Evolutionary conservation across 2,329 filamentous ascomycete genomes (phyloP), one percentile per base, ranked within the genome.

Genomic region (Penicillium sp.): DNA sequence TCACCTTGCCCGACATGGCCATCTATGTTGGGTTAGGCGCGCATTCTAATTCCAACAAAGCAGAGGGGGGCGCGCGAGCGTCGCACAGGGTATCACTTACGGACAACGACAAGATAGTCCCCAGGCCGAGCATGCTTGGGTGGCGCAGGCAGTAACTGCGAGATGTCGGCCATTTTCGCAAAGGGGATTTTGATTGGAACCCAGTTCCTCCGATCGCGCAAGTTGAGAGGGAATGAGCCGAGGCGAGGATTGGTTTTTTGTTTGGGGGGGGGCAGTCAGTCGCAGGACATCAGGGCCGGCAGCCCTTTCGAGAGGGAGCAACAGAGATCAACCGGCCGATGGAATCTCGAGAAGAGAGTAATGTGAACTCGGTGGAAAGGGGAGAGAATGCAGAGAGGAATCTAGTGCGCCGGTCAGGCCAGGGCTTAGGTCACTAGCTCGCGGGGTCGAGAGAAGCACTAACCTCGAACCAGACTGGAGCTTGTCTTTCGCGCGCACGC

Each of bases 1-100:
- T 87, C 85, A 66, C 89, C 94, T 53, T 93, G 83, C 42, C 91
- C 90, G 54, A 83, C 75, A 65, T 98, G 97, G 69, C 96, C 89
- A 70, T 98, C 88, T 94, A 52, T n/a, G 30, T 35, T 41, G 31
- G 33, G 36, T 41, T 42, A 44, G 31, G 33, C 39, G 38, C 48
- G 45, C 41, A 28, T 36, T 38, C 19, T n/a, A 19, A 13, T n/a
- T n/a, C 11, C 5, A 9, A 27, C 25, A 13, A 23, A 15, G 16
- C 13, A 36, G 17, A 39, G 13, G 36, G 44, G 39, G 43, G 41
- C 37, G 38, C 31, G 41, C 29, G 29, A 36, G 43, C 28, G 27
- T 41, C 41, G 47, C 42, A 36, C 39, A 33, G 23, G 36, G 29
- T 17, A 33, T 33, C 19, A 70, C 70, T 60, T 61, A 73, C 70